Percentiles rank a stretch among this genome's conserved stretches.
phyloP scores from a whole-genome alignment of 768 basidiomycete species.

The Lenzites betulinus region DNA sequence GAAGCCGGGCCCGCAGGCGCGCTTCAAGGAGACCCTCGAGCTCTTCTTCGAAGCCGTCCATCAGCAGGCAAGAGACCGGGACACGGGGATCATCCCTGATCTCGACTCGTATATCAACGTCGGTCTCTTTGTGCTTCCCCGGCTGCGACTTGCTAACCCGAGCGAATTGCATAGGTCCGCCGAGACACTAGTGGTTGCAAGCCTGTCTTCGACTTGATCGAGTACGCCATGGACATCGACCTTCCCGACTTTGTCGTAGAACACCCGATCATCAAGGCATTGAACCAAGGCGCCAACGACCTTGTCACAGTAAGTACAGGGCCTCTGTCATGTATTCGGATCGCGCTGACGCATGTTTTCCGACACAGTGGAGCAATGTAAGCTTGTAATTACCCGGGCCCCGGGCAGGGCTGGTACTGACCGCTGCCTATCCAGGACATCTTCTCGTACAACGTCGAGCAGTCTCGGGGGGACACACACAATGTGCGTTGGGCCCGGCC shows the following conservation, averaged over 20 bases:
- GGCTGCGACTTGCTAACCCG: background rate
- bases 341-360: background rate
- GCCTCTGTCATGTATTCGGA: background rate
- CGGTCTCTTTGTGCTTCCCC: background rate
- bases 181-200: slow-evolving; percentile 43
- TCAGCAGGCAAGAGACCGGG: slow-evolving; percentile 68
- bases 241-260: background rate
- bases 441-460: slow-evolving; percentile 82
- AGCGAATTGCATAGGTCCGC: slow-evolving; percentile 42
- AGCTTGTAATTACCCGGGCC: background rate
- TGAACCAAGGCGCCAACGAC: background rate
- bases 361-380: background rate
- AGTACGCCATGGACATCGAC: background rate
- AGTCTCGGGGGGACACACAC: slow-evolving; percentile 77
- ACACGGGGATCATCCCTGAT: slow-evolving; percentile 60
- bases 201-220: background rate
- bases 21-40: slow-evolving; percentile 75
- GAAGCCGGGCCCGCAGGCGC: slow-evolving; percentile 62
- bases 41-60: slow-evolving; percentile 78
- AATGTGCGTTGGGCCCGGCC: slow-evolving; percentile 38
- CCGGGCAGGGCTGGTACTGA: too few relatives aligned
- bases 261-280: background rate
- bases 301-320: background rate
- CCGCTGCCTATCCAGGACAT: slow-evolving; percentile 55
- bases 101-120: slow-evolving; percentile 71